These are phyloP conservation scores for Naganishia albida DNA, from an alignment of 1,284 basidiomycete genomes.

Conservation along the genomic window DNA sequence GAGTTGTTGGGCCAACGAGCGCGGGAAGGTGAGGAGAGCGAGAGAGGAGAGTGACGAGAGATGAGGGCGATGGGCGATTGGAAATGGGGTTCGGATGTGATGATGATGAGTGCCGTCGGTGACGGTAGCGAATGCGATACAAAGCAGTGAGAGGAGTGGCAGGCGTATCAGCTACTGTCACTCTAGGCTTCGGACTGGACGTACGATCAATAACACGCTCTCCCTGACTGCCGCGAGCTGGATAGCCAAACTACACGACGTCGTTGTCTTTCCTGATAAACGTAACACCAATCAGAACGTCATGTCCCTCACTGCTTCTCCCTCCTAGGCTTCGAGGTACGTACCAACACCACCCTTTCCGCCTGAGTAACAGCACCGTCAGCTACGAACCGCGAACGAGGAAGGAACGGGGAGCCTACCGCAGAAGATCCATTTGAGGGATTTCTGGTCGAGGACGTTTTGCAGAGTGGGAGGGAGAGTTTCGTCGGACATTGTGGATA, in stretches of 20 bases:
- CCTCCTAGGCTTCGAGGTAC: no score
- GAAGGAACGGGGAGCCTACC: constrained; percentile 59
- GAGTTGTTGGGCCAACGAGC: no score
- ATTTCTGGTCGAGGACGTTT: constrained; percentile 84
- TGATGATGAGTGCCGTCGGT: neutral
- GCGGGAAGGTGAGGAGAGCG: no score
- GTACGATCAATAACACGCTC: constrained; percentile 88
- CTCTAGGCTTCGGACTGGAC: constrained; percentile 46
- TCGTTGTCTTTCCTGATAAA: constrained; percentile 90
- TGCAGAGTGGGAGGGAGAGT: constrained; percentile 74
- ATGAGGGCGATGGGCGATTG: neutral
- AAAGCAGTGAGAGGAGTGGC: neutral
- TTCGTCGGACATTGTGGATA: constrained; percentile 37
- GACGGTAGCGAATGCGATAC: neutral
- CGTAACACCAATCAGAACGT: neutral
- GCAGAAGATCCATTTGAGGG: constrained; percentile 93
- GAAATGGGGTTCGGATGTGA: neutral
- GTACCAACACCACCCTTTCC: constrained; percentile 91
- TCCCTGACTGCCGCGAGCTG: constrained; percentile 83
- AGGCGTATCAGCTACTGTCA: neutral
- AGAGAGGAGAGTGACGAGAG: no score
- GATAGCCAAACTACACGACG: constrained; percentile 92
- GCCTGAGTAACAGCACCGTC: no score
- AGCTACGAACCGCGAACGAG: no score
- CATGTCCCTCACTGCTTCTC: neutral